phyloP scores from a whole-genome alignment of 352 stramenopile species.

The Phytophthora ramorum region DNA sequence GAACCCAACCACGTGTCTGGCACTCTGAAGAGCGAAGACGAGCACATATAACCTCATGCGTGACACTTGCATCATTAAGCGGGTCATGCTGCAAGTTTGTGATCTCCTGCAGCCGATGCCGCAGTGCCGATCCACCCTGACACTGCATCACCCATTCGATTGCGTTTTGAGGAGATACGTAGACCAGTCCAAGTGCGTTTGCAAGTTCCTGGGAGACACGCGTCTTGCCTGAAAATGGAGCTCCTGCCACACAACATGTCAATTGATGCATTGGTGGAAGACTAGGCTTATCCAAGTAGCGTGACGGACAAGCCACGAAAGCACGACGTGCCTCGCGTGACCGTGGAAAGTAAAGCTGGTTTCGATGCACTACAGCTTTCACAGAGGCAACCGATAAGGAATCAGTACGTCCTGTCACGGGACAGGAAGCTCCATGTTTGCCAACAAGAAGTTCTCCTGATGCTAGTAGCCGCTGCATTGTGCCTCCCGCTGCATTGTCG shows the following conservation, averaged over 20 bases:
- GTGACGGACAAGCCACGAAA: conserved; percentile 32
- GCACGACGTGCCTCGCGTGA: conserved; percentile 22
- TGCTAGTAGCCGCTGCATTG: conserved; percentile 30
- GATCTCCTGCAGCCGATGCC: conserved; percentile 15
- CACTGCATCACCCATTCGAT: conserved; percentile 68
- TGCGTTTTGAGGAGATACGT: conserved; percentile 55
- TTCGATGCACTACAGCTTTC: conserved; percentile 47
- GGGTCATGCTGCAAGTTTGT: conserved; percentile 15
- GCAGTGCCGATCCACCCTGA: conserved; percentile 48
- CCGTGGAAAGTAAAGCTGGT: conserved; percentile 67
- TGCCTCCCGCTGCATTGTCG: conserved; percentile 7
- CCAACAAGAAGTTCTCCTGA: conserved; percentile 56
- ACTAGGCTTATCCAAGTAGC: conserved; percentile 30
- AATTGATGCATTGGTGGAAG: conserved; percentile 30
- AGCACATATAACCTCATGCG: conserved; percentile 47
- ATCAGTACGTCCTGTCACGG: conserved; percentile 36
- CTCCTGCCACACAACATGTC: conserved; percentile 50
- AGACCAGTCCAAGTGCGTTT: conserved; percentile 36
- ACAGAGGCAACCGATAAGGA: not conserved
- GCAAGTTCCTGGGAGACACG: conserved; percentile 40
- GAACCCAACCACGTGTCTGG: conserved; percentile 61
- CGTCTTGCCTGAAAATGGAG: conserved; percentile 46
- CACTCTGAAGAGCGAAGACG: conserved; percentile 69
- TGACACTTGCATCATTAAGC: conserved; percentile 23
- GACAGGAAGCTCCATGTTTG: conserved; percentile 59